These are phyloP conservation scores for Geotrichum histeridarum DNA, from an alignment of 1,139 yeast species.

Conservation along the genomic window DNA sequence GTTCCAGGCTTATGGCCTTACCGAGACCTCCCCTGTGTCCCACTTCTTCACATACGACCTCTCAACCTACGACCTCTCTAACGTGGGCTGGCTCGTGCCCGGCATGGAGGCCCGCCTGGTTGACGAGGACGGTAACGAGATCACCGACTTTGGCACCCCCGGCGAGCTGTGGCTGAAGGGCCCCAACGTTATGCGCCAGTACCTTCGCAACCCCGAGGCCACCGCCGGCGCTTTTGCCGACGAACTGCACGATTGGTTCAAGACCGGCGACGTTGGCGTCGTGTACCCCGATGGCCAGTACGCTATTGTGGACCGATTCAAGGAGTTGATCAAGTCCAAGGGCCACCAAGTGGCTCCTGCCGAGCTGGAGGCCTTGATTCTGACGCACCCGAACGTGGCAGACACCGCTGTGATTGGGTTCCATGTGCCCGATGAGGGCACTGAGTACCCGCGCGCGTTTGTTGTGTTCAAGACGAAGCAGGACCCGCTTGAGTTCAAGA, in stretches of 20 bases:
- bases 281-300: conserved; percentile 52
- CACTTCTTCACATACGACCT: conserved; percentile 23
- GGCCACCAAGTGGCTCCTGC: conserved; percentile 85
- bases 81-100: conserved; percentile 48
- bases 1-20: conserved; percentile 72
- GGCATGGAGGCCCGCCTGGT: conserved; percentile 45
- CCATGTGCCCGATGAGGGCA: conserved; percentile 32
- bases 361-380: conserved; percentile 61
- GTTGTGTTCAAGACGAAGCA: conserved; percentile 29
- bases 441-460: conserved; percentile 40
- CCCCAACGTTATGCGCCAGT: conserved; percentile 60
- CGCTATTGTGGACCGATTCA: conserved; percentile 65
- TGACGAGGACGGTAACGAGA: conserved; percentile 44
- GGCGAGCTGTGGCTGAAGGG: conserved; percentile 69
- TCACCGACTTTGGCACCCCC: conserved; percentile 49
- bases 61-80: conserved; percentile 26
- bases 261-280: conserved; percentile 71
- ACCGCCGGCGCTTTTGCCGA: conserved; percentile 44
- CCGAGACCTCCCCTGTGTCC: conserved; percentile 42
- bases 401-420: conserved; percentile 40
- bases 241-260: conserved; percentile 59
- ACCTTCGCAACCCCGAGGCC: conserved; percentile 53
- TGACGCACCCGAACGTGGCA: conserved; percentile 40
- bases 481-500: conserved; percentile 29
- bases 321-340: conserved; percentile 75